A percentile compares a stretch with the other conserved stretches of the same genome.
These are phyloP conservation scores for Blastobotrys indianensis DNA, from an alignment of 1,139 yeast species.

Conservation along the genomic window DNA sequence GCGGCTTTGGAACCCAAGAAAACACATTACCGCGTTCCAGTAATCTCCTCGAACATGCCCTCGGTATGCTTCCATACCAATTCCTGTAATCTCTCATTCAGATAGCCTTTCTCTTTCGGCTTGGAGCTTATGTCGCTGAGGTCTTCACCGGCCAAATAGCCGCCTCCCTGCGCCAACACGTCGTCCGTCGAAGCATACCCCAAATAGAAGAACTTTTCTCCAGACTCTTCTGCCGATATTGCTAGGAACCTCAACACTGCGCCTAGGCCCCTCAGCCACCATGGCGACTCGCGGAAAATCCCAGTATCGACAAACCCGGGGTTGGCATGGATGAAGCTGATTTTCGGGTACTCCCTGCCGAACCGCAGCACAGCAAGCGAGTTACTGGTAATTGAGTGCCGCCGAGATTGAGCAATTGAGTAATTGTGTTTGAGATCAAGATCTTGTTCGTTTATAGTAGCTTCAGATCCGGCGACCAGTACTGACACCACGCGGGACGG, in stretches of 20 bases:
- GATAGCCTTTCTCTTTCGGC: conserved; percentile 15
- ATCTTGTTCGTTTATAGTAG: conserved; percentile 22
- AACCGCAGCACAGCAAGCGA: conserved; percentile 24
- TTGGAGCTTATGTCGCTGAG: conserved; percentile 15
- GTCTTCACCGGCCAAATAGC: conserved; percentile 18
- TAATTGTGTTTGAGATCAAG: conserved; percentile 24
- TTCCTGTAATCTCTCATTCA: conserved; percentile 23
- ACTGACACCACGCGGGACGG: conserved; percentile 30
- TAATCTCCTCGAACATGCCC: conserved; percentile 15
- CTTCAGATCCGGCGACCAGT: conserved; percentile 26
- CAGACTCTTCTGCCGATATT: conserved; percentile 18
- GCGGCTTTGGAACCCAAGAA: no score
- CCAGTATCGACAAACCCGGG: conserved; percentile 31
- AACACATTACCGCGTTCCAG: no score
- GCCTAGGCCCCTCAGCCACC: no score
- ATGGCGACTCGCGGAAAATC: conserved; percentile 17
- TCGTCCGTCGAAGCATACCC: conserved; percentile 21
- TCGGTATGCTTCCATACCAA: conserved; percentile 28
- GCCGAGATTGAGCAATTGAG: conserved; percentile 9
- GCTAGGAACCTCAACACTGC: conserved; percentile 8
- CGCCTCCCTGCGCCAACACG: conserved; percentile 22
- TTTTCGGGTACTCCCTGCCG: conserved; percentile 25
- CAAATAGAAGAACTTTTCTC: conserved; percentile 23
- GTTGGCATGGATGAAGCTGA: conserved; percentile 26
- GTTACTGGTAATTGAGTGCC: conserved; percentile 18